Evolutionary conservation across 225 moss, liverwort and hornwort genomes (phyloP), one percentile per base, ranked within the genome.

Genomic region (Climacium dendroides): DNA sequence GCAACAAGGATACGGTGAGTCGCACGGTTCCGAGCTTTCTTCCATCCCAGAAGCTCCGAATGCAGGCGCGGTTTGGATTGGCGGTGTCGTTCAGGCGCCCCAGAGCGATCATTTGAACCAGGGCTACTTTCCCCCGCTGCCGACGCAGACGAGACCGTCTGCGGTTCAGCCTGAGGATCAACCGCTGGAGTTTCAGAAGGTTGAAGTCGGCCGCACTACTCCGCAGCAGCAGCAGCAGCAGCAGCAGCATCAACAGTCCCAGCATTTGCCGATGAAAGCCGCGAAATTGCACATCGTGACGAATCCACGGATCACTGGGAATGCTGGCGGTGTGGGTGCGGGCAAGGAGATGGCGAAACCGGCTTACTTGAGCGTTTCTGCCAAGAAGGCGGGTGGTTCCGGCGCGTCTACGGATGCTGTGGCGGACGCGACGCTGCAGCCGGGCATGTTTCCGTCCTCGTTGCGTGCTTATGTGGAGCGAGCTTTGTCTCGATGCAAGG

Each of bases 381-480:
- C 87, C 3, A 93, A 95, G 89, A 89, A 77, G 39, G 57, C 76
- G 3, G 88, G 82, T 14, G 83, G 92, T 87, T 88, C 92, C 8
- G 90, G 59, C 61, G 82, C 88, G 34, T 90, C 92, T 15, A 63
- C 95, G 70, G 99, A 97, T 86, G 93, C 93, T 78, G 92, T 95
- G 17, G 87, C 99, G 1, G 97, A 99, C 91, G 96, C 96, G 59
- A 93, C 96, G 60, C 90, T 99, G 3, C 99, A 99, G 90, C 96
- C 97, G 67, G 97, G 96, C 57, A 99, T 94, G 96, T 99, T 99
- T 80, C 99, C 99, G 81, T 85, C 95, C 12, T 96, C 99, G 70
- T 76, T 99, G 72, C 89, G 96, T 79, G 94, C 97, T 58, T 99
- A 99, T 87, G 99, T 99, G 54, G 99, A 99, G 89, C 95, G 99